phyloP scores from a whole-genome alignment of 129 eudicot species.

The Mikania micrantha region DNA sequence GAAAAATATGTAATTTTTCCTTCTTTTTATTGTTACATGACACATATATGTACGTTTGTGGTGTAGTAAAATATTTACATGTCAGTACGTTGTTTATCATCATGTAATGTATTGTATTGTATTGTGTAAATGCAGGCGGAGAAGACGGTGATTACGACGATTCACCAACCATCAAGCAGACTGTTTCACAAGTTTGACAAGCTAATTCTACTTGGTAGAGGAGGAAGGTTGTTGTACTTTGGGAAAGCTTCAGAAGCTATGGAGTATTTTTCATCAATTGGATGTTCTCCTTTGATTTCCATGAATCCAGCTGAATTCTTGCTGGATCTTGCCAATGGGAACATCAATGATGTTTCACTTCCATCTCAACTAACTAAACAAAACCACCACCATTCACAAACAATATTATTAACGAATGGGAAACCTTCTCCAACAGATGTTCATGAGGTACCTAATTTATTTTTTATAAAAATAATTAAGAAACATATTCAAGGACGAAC shows the following conservation, averaged over 20 bases:
- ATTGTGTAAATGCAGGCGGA: constrained; percentile 6
- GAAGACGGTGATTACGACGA: constrained; percentile 41
- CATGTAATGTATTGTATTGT: no score
- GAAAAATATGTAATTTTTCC: no score
- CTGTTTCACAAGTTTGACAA: constrained; percentile 44
- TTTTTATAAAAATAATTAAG: no score
- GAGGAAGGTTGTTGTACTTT: constrained; percentile 32
- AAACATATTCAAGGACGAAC: no score
- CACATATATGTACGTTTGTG: no score
- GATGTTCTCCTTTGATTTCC: constrained; percentile 29
- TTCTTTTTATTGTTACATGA: no score
- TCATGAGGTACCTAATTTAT: no score
- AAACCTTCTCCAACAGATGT: constrained; percentile 15
- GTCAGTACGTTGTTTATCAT: no score
- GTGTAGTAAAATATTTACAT: no score
- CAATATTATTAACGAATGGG: constrained; percentile 3
- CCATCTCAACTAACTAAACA: constrained; percentile 24
- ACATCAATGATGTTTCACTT: constrained; percentile 25
- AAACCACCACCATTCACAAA: no score
- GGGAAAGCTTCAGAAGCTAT: constrained; percentile 39
- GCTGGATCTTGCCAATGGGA: constrained; percentile 48
- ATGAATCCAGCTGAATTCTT: constrained; percentile 51
- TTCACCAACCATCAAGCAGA: constrained; percentile 55
- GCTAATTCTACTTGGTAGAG: constrained; percentile 35
- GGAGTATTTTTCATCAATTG: constrained; percentile 35